Percentiles rank a stretch among this genome's conserved stretches.
These are phyloP conservation scores for Guillardia theta DNA, from an alignment of 78 protist species.

Conservation along the genomic window DNA sequence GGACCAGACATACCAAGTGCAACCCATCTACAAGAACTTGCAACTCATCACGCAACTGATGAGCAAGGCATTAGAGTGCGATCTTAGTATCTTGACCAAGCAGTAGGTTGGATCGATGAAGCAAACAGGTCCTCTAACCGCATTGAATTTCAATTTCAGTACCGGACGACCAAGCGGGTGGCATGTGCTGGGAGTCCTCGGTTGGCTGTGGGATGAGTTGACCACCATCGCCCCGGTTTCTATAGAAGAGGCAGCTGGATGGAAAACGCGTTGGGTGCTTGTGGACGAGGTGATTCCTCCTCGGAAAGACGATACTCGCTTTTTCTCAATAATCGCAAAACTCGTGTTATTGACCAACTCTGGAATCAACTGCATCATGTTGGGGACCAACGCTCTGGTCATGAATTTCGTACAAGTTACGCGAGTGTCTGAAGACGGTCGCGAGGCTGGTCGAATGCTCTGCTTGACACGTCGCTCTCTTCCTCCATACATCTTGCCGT, in stretches of 20 bases:
- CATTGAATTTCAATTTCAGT: neutral
- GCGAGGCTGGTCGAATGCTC: neutral
- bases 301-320: neutral
- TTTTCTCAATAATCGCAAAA: neutral
- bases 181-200: neutral
- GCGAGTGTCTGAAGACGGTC: neutral
- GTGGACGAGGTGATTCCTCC: neutral
- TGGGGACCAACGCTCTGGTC: neutral
- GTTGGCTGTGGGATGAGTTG: neutral
- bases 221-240: too few species aligned
- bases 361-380: neutral
- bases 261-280: neutral
- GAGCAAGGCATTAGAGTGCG: neutral
- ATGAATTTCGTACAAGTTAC: neutral
- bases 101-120: neutral
- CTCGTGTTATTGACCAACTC: neutral
- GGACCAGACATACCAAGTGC: too few species aligned
- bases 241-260: too few species aligned
- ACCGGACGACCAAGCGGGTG: neutral
- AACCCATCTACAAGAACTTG: neutral
- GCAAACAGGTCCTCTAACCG: too few species aligned
- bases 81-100: too few species aligned
- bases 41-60: neutral
- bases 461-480: neutral
- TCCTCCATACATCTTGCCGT: neutral